Percentiles rank a stretch among this genome's conserved stretches.
Evolutionary conservation across 768 basidiomycete species (phyloP).

Genomic region (Russula sp.): DNA sequence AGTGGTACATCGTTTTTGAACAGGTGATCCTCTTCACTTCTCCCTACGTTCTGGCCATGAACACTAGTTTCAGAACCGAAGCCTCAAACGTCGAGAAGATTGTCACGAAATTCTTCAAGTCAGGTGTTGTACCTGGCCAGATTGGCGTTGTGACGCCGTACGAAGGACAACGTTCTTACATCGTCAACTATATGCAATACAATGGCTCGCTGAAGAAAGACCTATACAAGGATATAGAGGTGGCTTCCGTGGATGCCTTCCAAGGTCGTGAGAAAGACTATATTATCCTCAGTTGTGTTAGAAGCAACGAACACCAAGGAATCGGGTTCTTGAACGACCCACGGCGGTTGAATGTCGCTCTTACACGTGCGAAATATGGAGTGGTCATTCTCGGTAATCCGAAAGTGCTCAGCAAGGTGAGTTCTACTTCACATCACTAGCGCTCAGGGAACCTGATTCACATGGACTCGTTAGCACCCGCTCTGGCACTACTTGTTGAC

Average conservation of each 20-base stretch:
- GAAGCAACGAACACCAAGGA: constrained; percentile 98
- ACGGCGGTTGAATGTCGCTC: constrained; percentile 89
- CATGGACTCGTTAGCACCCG: constrained; percentile 61
- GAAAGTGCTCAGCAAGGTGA: constrained; percentile 96
- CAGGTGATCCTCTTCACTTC: constrained; percentile 40
- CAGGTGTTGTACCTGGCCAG: constrained; percentile 89
- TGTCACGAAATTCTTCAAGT: constrained; percentile 99
- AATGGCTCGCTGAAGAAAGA: constrained; percentile 99
- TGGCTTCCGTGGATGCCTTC: constrained; percentile 98
- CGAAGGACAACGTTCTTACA: constrained; percentile 96
- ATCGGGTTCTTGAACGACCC: constrained; percentile 99
- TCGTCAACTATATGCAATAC: constrained; percentile 99
- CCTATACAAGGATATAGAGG: constrained; percentile 98
- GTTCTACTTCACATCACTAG: constrained; percentile 19
- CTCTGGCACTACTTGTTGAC: constrained; percentile 98
- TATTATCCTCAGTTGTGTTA: constrained; percentile 94
- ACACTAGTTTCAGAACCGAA: constrained; percentile 61
- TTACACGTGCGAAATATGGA: constrained; percentile 96
- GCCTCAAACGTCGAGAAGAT: constrained; percentile 99
- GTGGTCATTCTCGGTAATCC: constrained; percentile 99
- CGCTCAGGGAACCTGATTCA: constrained; percentile 10
- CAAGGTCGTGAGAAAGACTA: constrained; percentile 99
- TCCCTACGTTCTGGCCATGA: constrained; percentile 1
- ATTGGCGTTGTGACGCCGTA: constrained; percentile 99
- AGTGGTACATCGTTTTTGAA: constrained; percentile 99